Evolutionary conservation across 257 asterid genomes (phyloP).

Genomic region (Fraxinus americana): DNA sequence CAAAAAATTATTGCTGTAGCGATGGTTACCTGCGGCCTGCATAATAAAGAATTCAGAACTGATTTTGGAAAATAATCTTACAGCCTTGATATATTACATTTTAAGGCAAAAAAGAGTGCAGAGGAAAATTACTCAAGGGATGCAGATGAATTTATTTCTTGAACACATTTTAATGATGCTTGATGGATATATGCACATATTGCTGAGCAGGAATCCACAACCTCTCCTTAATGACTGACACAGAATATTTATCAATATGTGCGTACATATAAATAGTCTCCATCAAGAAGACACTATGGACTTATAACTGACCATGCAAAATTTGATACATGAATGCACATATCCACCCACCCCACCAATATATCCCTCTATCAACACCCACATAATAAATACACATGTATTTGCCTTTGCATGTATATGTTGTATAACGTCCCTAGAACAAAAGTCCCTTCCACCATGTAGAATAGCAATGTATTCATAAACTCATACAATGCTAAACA

Average conservation of each 20-base stretch:
- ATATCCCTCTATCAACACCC: neutral
- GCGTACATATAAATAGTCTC: neutral
- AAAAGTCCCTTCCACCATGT: neutral
- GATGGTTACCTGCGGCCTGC: slow-evolving; percentile 45
- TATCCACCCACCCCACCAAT: neutral
- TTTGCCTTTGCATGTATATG: neutral
- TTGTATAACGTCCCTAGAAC: neutral
- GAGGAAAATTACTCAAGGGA: neutral
- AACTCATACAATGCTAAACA: neutral
- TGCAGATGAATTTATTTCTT: neutral
- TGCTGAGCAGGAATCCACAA: neutral
- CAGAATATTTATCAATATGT: neutral
- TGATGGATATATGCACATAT: neutral
- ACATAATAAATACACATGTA: neutral
- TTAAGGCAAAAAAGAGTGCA: neutral
- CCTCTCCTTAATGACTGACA: neutral
- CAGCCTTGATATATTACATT: neutral
- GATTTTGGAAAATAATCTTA: neutral
- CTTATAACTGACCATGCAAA: neutral
- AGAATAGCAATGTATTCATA: neutral
- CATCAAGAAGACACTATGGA: neutral
- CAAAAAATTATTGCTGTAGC: slow-evolving; percentile 39
- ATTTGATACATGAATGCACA: neutral
- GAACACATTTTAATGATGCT: neutral
- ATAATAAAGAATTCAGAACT: neutral